phyloP scores from a whole-genome alignment of 148 eudicot species.

The Arbutus unedo region DNA sequence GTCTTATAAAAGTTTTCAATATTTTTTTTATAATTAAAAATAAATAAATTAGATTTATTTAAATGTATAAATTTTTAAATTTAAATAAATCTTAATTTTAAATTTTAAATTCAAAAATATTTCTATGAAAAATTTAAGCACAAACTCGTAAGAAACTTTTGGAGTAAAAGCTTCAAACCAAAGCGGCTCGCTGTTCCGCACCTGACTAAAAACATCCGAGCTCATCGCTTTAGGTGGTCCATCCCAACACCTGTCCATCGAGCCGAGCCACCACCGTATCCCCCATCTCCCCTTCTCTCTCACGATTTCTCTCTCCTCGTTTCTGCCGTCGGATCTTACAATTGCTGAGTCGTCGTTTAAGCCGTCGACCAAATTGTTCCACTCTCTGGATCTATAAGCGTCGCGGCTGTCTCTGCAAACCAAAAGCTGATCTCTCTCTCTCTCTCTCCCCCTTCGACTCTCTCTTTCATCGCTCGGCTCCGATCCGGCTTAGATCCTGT shows the following conservation, averaged over 20 bases:
- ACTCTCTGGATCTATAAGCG: background rate
- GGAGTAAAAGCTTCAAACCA: too few relatives aligned
- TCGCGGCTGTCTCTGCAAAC: constrained; percentile 4
- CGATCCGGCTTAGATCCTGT: constrained; percentile 24
- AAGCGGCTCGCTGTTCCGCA: constrained; percentile 7
- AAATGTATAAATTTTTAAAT: too few relatives aligned
- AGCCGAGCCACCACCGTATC: constrained; percentile 20
- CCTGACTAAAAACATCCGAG: background rate
- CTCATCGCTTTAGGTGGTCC: constrained; percentile 10
- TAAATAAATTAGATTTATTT: too few relatives aligned
- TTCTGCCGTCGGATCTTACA: constrained; percentile 3
- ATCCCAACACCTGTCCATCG: constrained; percentile 1
- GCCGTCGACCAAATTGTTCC: constrained; percentile 7
- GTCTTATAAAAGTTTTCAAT: too few relatives aligned
- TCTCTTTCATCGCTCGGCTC: constrained; percentile 24
- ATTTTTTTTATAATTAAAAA: too few relatives aligned
- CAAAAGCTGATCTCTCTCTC: background rate
- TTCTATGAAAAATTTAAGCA: too few relatives aligned
- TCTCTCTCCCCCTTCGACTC: background rate
- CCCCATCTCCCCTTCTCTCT: background rate
- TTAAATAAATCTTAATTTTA: too few relatives aligned
- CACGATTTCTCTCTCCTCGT: background rate
- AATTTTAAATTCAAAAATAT: too few relatives aligned
- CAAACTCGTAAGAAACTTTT: too few relatives aligned
- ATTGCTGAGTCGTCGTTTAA: constrained; percentile 1